phyloP scores from a whole-genome alignment of 192 early-diverging fungal species.

The Mortierella alpina region DNA sequence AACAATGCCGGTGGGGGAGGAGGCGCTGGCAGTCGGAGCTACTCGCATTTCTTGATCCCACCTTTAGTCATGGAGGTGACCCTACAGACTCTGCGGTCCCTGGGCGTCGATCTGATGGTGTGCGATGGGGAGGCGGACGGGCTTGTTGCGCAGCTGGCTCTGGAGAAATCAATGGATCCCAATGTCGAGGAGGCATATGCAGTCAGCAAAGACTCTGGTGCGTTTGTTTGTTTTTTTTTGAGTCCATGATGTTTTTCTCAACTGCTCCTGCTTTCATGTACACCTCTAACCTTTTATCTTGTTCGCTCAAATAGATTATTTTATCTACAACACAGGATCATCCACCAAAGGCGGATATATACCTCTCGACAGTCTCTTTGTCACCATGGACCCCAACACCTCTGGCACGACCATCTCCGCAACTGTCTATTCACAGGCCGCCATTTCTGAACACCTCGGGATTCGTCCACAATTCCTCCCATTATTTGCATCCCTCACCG shows the following conservation, averaged over 20 bases:
- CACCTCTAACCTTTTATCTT: neutral
- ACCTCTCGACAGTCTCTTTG: conserved; percentile 56
- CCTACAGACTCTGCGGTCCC: conserved; percentile 49
- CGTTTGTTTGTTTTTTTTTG: neutral
- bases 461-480: conserved; percentile 50
- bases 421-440: conserved; percentile 50
- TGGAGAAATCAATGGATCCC: conserved; percentile 36
- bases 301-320: conserved; percentile 45
- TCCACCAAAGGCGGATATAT: conserved; percentile 56
- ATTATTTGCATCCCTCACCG: conserved; percentile 59
- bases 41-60: conserved; percentile 58
- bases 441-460: conserved; percentile 47
- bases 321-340: conserved; percentile 54
- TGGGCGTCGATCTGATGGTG: conserved; percentile 47
- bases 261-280: neutral
- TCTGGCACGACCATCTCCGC: conserved; percentile 33
- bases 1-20: neutral
- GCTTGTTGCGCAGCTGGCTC: conserved; percentile 51
- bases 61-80: conserved; percentile 59
- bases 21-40: conserved; percentile 29
- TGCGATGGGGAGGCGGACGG: conserved; percentile 63
- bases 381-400: conserved; percentile 12
- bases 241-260: neutral
- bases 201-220: conserved; percentile 62
- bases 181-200: conserved; percentile 51